Percentiles rank a stretch among this genome's conserved stretches.
Conservation (phyloP, 73 alveolate genomes). For the Paramecium sexaurelia region DNA sequence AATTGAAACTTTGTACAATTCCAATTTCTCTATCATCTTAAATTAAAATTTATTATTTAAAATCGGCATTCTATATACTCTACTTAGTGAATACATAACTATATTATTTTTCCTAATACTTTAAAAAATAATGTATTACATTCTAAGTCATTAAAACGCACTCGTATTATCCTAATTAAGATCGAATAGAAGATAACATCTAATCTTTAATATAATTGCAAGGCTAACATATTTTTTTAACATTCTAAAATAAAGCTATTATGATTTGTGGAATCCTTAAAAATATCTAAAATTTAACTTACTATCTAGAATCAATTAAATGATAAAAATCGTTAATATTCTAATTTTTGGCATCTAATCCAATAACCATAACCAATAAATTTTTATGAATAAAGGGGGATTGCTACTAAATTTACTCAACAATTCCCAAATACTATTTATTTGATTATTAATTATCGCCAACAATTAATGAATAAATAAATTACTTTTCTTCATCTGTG, state of each 20-base stretch:
- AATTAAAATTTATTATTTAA: not conserved
- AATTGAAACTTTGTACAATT: not conserved
- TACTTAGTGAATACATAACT: not conserved
- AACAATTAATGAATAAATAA: not conserved
- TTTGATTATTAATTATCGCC: not conserved
- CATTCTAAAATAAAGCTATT: not conserved
- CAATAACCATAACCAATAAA: not conserved
- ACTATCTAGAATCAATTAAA: not conserved
- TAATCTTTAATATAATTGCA: not conserved
- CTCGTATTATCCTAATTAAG: constrained; percentile 6
- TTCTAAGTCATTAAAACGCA: not conserved
- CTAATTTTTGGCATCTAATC: not conserved
- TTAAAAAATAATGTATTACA: not conserved
- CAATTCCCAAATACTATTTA: not conserved
- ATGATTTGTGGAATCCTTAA: not conserved
- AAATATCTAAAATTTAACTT: not conserved
- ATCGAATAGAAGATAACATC: not conserved
- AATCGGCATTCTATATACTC: not conserved
- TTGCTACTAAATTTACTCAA: not conserved
- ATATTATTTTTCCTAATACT: not conserved
- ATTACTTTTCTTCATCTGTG: constrained; percentile 7
- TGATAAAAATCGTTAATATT: not conserved
- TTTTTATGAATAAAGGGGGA: not conserved
- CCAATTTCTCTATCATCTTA: not conserved
- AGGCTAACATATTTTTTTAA: not conserved